Percentiles rank a stretch among this genome's conserved stretches.
These are phyloP conservation scores for Rubroboletus pulcherrimus DNA, from an alignment of 768 basidiomycete genomes.

Conservation along the genomic window DNA sequence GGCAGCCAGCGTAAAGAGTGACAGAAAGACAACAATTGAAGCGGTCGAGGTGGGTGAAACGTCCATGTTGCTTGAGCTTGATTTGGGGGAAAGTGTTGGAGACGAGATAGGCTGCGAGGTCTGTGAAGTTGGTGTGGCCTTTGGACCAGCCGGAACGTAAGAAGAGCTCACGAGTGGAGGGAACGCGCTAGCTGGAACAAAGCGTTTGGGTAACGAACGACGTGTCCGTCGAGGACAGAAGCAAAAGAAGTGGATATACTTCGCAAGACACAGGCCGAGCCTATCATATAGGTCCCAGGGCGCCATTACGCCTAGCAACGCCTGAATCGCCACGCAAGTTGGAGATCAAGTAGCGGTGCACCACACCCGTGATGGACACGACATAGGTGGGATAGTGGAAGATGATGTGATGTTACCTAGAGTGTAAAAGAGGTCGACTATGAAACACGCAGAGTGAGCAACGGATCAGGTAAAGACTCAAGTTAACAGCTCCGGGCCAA, in stretches of 20 bases:
- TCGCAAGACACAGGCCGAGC: background rate
- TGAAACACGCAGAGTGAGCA: background rate
- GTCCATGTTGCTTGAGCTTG: background rate
- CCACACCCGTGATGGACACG: background rate
- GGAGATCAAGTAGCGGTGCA: background rate
- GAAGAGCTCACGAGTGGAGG: slow-evolving; percentile 7
- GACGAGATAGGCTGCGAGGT: background rate
- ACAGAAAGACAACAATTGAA: slow-evolving; percentile 10
- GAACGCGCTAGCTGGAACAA: background rate
- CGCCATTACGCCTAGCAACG: slow-evolving; percentile 17
- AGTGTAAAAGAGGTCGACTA: background rate
- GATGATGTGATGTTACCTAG: background rate
- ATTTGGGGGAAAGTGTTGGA: background rate
- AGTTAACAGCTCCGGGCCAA: too few species aligned
- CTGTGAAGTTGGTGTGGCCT: slow-evolving; percentile 3
- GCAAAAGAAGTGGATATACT: background rate
- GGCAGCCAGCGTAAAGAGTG: slow-evolving; percentile 16
- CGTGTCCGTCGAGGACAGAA: slow-evolving; percentile 1
- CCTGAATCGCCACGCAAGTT: background rate
- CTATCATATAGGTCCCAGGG: slow-evolving; percentile 2
- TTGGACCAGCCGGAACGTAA: slow-evolving; percentile 4
- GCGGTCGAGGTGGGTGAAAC: slow-evolving; percentile 2
- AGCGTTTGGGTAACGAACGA: background rate
- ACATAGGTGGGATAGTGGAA: background rate
- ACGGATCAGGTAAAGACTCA: too few species aligned